Evolutionary conservation across 805 yeast species (phyloP), one percentile per base, ranked within the genome.

Genomic region (Candida ovalis): DNA sequence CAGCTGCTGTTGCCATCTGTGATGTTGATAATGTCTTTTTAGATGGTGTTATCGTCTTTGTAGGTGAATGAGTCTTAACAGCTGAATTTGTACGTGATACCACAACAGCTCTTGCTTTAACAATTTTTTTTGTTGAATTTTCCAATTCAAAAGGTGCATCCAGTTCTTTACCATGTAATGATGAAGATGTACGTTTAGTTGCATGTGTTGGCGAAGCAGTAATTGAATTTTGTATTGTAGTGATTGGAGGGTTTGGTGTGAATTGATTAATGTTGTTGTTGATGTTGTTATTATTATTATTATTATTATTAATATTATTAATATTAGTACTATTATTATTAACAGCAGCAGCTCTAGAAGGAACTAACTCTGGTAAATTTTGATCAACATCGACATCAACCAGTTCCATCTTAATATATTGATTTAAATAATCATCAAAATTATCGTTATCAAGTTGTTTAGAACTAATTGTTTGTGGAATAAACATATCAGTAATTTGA

Each of bases 1-100:
- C 64, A 8, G 64, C 64, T 5, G 64, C 64, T 19, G 62, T 58
- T 21, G 64, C 64, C 64, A 60, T 60, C 36, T 60, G 62, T 6
- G 56, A 45, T 6, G 59, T 53, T 12, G 59, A 48, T 15, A 56
- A 46, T 9, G 56, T 44, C 45, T 59, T 59, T 33, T 51, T 51
- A 21, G 41, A 12, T 19, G 47, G 51, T 12, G 35, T 15, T 4
- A 25, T 18, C 1, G 50, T 13, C n/a, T n/a, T n/a, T n/a, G 30
- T 27, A 8, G 30, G 30, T 27, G 30, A 12, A 30, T 41, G 30
- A 19, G 35, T 8, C 24, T 17, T 30, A 4, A 18, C 4, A 15
- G 30, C 13, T 3, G 27, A 8, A 3, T 32, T 44, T 2, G 25
- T 17, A 8, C 22, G 15, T 4, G 25, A 27, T 3, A 24, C 8